phyloP scores from a whole-genome alignment of 179 eudicot genomes.

The Drosera spatulata region DNA sequence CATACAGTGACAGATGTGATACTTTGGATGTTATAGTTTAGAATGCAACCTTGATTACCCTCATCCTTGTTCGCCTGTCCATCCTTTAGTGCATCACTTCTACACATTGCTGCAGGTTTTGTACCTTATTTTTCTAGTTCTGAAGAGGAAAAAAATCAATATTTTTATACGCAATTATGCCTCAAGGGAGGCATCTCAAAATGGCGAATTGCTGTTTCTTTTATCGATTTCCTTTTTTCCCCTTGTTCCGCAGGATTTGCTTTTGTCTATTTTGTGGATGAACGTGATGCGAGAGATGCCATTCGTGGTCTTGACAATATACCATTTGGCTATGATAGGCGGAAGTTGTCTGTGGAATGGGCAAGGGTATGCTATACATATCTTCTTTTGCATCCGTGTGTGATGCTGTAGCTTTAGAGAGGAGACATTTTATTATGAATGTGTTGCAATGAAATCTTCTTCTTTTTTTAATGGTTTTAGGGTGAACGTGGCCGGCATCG shows the following conservation, averaged over 20 bases:
- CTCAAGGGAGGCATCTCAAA: constrained; percentile 10
- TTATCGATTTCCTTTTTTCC: constrained; percentile 12
- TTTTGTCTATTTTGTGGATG: constrained; percentile 85
- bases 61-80: constrained; percentile 74
- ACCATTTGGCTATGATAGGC: constrained; percentile 78
- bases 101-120: constrained; percentile 65
- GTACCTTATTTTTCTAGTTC: constrained; percentile 27
- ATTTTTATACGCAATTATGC: constrained; percentile 23
- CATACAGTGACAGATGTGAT: constrained; percentile 50
- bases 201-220: constrained; percentile 3
- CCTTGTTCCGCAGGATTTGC: constrained; percentile 57
- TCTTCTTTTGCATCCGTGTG: background rate
- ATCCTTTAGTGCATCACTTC: constrained; percentile 62
- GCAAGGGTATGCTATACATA: constrained; percentile 45
- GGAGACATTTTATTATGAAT: background rate
- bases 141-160: constrained; percentile 22
- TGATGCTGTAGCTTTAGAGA: background rate
- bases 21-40: constrained; percentile 47
- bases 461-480: constrained; percentile 22
- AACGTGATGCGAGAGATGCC: constrained; percentile 88
- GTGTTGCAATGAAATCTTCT: background rate
- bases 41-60: constrained; percentile 57
- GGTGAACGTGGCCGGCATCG: constrained; percentile 78
- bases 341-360: constrained; percentile 84
- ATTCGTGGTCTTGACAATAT: constrained; percentile 63